These are phyloP conservation scores for Naegleria fowleri DNA, from an alignment of 208 protist species.

Conservation along the genomic window DNA sequence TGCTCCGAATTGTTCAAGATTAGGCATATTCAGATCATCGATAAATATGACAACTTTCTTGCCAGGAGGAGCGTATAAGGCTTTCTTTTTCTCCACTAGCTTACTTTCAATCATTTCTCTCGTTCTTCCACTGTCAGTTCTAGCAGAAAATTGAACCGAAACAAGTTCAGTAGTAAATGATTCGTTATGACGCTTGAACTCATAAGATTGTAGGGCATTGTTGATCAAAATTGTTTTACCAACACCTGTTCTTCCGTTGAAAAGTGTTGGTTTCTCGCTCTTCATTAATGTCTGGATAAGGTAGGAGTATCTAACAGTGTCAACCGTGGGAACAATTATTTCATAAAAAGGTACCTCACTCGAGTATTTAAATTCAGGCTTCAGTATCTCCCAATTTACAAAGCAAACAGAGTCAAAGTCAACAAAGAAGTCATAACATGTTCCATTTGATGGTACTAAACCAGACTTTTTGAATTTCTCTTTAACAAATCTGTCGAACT, in stretches of 20 bases:
- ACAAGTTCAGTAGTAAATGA: constrained; percentile 67
- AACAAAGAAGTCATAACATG: constrained; percentile 87
- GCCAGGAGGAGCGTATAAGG: constrained; percentile 83
- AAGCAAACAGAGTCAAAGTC: constrained; percentile 70
- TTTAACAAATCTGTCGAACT: constrained; percentile 78
- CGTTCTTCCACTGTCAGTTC: constrained; percentile 84
- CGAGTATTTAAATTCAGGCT: constrained; percentile 73
- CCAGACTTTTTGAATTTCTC: constrained; percentile 69
- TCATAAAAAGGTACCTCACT: constrained; percentile 82
- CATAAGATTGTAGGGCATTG: constrained; percentile 64
- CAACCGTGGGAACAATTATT: constrained; percentile 91
- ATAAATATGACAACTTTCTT: constrained; percentile 89
- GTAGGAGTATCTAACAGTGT: constrained; percentile 87
- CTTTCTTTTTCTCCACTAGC: constrained; percentile 87
- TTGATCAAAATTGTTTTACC: constrained; percentile 87
- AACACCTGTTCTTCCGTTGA: constrained; percentile 88
- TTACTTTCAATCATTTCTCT: constrained; percentile 94
- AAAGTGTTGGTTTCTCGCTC: constrained; percentile 75
- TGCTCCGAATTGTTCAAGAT: constrained; percentile 88
- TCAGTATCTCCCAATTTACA: constrained; percentile 64
- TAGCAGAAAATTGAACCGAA: constrained; percentile 87
- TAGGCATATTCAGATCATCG: constrained; percentile 96
- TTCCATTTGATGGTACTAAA: constrained; percentile 71
- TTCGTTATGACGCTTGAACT: constrained; percentile 46
- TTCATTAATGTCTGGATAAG: constrained; percentile 77